Percentiles rank a stretch among this genome's conserved stretches.
phyloP scores from a whole-genome alignment of 2,329 filamentous ascomycete species.

The Davidsoniella virescens region DNA sequence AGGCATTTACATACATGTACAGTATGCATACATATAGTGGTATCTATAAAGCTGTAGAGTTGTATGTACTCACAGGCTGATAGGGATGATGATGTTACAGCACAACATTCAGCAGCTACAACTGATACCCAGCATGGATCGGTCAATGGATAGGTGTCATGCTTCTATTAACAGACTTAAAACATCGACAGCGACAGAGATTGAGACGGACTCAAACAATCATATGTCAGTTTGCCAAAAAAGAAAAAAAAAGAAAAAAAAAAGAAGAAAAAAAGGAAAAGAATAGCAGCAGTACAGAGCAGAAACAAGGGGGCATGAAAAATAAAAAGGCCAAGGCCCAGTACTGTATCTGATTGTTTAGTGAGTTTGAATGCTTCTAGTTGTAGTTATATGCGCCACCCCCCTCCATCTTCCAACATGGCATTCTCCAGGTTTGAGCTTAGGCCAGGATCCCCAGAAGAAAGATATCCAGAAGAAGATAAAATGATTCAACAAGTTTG shows the following conservation, averaged over 20 bases:
- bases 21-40: too few relatives aligned
- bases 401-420: too few relatives aligned
- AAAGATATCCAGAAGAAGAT: too few relatives aligned
- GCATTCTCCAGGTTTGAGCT: too few relatives aligned
- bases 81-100: neutral
- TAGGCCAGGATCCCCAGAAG: too few relatives aligned
- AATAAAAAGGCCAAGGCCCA: neutral
- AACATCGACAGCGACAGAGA: neutral
- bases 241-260: neutral
- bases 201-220: neutral
- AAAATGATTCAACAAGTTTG: too few relatives aligned
- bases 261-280: neutral
- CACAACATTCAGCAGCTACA: too few relatives aligned
- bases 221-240: neutral
- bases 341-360: neutral
- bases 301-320: neutral
- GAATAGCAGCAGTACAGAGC: neutral
- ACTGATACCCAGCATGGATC: too few relatives aligned
- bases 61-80: neutral
- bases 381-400: neutral
- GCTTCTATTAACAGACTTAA: too few relatives aligned
- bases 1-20: too few relatives aligned
- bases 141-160: too few relatives aligned
- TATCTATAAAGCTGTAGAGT: too few relatives aligned
- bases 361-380: neutral